Evolutionary conservation across 345 rosid species (phyloP).

Genomic region (Bruguiera gymnorhiza): DNA sequence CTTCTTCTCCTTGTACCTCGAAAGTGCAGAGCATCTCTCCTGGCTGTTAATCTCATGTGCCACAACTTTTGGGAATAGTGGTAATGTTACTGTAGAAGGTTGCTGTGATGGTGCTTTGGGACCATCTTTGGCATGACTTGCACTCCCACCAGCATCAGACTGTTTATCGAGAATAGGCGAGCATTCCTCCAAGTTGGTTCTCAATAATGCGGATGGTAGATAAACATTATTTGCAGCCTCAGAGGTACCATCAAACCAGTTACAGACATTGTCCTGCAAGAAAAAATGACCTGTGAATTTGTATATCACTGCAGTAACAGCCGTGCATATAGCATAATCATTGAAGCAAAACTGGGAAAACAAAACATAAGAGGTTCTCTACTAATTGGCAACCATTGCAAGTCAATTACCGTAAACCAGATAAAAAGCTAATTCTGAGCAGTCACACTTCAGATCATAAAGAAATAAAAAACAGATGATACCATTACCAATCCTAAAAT

Average conservation of each 20-base stretch:
- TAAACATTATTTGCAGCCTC: slow-evolving; percentile 33
- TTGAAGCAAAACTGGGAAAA: too few relatives aligned
- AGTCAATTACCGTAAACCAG: not conserved
- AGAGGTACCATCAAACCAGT: slow-evolving; percentile 30
- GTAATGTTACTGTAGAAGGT: slow-evolving; percentile 6
- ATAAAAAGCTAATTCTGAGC: not conserved
- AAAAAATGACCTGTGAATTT: not conserved
- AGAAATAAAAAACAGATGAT: too few relatives aligned
- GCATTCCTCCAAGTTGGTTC: slow-evolving; percentile 26
- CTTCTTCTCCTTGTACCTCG: slow-evolving; percentile 86
- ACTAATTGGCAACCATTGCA: not conserved
- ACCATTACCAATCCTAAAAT: too few relatives aligned
- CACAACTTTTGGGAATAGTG: slow-evolving; percentile 24
- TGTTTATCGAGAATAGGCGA: slow-evolving; percentile 29
- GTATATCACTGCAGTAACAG: not conserved
- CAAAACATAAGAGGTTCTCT: not conserved
- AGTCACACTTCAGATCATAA: not conserved
- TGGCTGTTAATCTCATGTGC: slow-evolving; percentile 56
- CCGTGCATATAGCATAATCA: too few relatives aligned
- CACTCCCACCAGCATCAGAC: slow-evolving; percentile 17
- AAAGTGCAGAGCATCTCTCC: slow-evolving; percentile 78
- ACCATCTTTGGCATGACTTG: slow-evolving; percentile 19
- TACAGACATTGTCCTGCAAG: slow-evolving; percentile 34
- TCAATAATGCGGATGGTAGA: slow-evolving; percentile 18
- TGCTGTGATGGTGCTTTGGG: slow-evolving; percentile 22